Percentiles rank a stretch among this genome's conserved stretches.
Conservation (phyloP, 805 yeast genomes). For the Wickerhamiella sorbophila region DNA sequence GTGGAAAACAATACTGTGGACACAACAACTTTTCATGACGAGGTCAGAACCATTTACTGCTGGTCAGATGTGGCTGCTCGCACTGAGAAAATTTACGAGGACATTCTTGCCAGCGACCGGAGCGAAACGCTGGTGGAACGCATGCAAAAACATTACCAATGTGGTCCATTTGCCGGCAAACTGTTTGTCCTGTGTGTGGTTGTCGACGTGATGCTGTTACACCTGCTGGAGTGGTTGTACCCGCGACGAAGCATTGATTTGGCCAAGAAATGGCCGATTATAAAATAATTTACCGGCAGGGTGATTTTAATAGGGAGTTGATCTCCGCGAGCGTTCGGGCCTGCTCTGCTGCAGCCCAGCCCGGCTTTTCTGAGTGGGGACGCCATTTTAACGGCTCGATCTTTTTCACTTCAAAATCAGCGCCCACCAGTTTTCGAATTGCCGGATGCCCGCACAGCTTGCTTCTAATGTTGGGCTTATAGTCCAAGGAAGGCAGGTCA, state of each 20-base stretch:
- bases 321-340: background rate
- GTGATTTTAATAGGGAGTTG: background rate
- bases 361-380: background rate
- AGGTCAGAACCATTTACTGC: constrained; percentile 69
- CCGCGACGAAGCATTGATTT: constrained; percentile 60
- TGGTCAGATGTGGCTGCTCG: constrained; percentile 83
- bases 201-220: constrained; percentile 56
- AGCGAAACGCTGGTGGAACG: constrained; percentile 44
- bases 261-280: constrained; percentile 60
- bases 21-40: constrained; percentile 62
- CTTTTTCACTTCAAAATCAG: background rate
- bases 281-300: background rate
- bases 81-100: constrained; percentile 67
- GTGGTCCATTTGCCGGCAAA: constrained; percentile 68
- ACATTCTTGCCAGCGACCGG: constrained; percentile 17
- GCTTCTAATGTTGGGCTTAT: background rate
- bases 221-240: constrained; percentile 50
- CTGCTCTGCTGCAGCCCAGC: background rate
- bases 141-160: constrained; percentile 47
- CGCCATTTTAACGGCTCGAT: background rate
- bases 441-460: background rate
- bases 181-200: constrained; percentile 67
- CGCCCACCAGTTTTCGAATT: background rate
- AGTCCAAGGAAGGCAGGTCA: background rate
- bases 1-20: constrained; percentile 47